Conservation (phyloP, 140 eudicot species). For the Erigeron philadelphicus region DNA sequence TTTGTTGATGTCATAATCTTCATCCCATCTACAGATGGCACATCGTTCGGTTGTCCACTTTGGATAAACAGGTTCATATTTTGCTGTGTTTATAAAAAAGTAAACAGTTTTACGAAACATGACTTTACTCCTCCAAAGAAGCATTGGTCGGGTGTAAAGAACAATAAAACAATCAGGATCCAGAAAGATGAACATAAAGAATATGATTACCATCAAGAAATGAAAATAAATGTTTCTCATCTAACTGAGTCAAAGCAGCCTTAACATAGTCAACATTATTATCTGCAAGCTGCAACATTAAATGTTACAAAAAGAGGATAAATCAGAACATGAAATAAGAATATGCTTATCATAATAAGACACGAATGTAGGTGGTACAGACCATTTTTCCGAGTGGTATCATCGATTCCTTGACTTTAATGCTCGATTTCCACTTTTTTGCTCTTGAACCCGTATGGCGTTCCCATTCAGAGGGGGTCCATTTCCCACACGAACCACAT, state of each 20-base stretch:
- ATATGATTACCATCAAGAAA: slow-evolving; percentile 46
- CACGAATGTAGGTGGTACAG: slow-evolving; percentile 25
- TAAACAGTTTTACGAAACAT: not conserved
- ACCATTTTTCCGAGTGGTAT: slow-evolving; percentile 68
- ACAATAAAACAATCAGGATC: slow-evolving; percentile 7
- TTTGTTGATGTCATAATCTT: slow-evolving; percentile 89
- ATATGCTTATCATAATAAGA: not conserved
- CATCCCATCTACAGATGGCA: slow-evolving; percentile 95
- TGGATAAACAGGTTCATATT: slow-evolving; percentile 66
- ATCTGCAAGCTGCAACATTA: slow-evolving; percentile 51
- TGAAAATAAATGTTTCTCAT: slow-evolving; percentile 48
- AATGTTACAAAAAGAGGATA: slow-evolving; percentile 11
- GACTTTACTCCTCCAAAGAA: not conserved
- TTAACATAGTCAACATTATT: slow-evolving; percentile 31
- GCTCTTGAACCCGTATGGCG: slow-evolving; percentile 91
- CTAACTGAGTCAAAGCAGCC: slow-evolving; percentile 35
- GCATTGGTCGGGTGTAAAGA: not conserved
- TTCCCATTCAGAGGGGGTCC: slow-evolving; percentile 82
- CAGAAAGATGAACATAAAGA: not conserved
- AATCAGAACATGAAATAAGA: slow-evolving; percentile 5
- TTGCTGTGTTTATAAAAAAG: slow-evolving; percentile 36
- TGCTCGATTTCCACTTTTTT: slow-evolving; percentile 86
- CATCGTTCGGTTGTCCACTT: slow-evolving; percentile 96
- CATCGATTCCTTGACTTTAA: slow-evolving; percentile 67
- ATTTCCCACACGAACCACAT: slow-evolving; percentile 80